Evolutionary conservation across 2,329 filamentous ascomycete species (phyloP).

Genomic region (Ceratocystis variospora): DNA sequence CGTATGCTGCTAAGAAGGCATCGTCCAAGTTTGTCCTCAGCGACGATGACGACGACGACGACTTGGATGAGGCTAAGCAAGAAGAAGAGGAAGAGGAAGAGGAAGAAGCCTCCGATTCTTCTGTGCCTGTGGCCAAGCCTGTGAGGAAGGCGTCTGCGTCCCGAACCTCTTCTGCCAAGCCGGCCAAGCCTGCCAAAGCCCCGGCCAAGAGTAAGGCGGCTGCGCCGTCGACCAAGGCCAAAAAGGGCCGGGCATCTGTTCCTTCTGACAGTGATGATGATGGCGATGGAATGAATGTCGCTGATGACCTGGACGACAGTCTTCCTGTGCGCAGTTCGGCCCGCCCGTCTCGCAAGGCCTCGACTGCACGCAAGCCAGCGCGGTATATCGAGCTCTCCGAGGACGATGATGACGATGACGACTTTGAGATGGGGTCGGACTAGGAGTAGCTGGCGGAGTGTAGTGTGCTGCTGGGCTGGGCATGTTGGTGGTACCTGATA

Average conservation of each 20-base stretch:
- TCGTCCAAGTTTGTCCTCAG: constrained; percentile 27
- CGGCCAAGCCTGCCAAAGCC: constrained; percentile 5
- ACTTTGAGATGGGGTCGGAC: constrained; percentile 18
- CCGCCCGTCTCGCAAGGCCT: constrained; percentile 14
- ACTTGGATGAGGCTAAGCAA: constrained; percentile 31
- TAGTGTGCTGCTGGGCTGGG: neutral
- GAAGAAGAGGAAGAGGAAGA: neutral
- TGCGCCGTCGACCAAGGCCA: neutral
- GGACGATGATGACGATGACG: constrained; percentile 17
- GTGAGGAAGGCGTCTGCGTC: neutral
- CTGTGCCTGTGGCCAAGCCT: neutral
- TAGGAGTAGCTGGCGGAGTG: neutral
- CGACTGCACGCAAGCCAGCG: constrained; percentile 22
- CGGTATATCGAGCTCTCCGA: constrained; percentile 16
- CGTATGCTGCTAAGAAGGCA: constrained; percentile 41
- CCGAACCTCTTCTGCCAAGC: neutral
- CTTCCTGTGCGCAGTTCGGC: neutral
- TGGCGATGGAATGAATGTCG: constrained; percentile 27
- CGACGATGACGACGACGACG: constrained; percentile 30
- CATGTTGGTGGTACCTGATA: neutral
- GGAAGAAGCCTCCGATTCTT: constrained; percentile 3
- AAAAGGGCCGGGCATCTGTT: neutral
- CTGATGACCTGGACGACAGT: constrained; percentile 33
- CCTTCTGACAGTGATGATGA: constrained; percentile 27
- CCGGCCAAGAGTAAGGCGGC: neutral